Percentiles rank a stretch among this genome's conserved stretches.
Conservation (phyloP, 768 basidiomycete genomes). For the Tephrocybe sp. region DNA sequence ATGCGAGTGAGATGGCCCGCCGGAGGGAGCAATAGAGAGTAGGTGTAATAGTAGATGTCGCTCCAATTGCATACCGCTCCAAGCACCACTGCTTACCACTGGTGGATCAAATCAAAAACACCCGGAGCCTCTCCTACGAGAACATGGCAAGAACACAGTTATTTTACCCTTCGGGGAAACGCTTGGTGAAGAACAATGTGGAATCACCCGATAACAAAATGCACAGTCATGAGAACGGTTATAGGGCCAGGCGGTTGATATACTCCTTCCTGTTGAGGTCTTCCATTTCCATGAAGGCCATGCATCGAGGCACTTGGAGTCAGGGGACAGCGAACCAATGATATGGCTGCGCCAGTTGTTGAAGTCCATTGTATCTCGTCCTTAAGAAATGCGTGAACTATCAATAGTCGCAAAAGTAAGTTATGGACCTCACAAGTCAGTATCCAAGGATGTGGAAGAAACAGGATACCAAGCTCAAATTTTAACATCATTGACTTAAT, state of each 20-base stretch:
- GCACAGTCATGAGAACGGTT: not conserved
- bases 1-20: no score
- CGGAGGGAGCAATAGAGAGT: no score
- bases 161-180: slow-evolving; percentile 2
- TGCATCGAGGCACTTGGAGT: not conserved
- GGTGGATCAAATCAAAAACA: slow-evolving; percentile 2
- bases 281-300: not conserved
- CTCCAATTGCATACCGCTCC: not conserved
- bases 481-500: no score
- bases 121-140: not conserved
- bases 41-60: no score
- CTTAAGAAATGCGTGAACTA: no score
- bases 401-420: no score
- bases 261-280: slow-evolving; percentile 4
- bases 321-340: not conserved
- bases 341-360: not conserved
- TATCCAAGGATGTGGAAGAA: no score
- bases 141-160: not conserved
- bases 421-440: no score
- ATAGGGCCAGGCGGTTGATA: not conserved
- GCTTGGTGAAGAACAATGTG: not conserved
- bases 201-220: not conserved
- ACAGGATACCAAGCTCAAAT: no score
- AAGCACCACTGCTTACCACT: not conserved
- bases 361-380: no score